Percentiles rank a stretch among this genome's conserved stretches.
These are phyloP conservation scores for Elongisporangium prolatum DNA, from an alignment of 352 stramenopile species.

Conservation along the genomic window DNA sequence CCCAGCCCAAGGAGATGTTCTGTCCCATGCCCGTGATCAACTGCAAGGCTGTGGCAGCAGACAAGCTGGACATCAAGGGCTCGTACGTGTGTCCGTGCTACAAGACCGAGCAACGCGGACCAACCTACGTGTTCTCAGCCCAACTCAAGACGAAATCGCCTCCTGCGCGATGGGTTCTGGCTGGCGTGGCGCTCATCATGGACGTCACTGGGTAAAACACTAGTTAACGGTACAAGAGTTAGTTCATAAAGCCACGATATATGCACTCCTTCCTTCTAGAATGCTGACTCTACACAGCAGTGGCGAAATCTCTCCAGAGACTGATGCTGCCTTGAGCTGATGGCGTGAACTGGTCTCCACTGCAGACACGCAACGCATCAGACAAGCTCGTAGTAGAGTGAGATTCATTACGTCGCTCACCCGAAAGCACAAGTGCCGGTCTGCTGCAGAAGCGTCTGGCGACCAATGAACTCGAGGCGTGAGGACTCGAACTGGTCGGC, in stretches of 20 bases:
- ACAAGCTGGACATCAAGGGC: conserved; percentile 94
- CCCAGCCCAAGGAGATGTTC: conserved; percentile 98
- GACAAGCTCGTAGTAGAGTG: not conserved
- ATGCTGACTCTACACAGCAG: not conserved
- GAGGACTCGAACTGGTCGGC: conserved; percentile 58
- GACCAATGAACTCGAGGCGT: conserved; percentile 39
- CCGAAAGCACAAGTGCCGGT: conserved; percentile 1
- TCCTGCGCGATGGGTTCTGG: conserved; percentile 92
- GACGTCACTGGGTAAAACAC: conserved; percentile 61
- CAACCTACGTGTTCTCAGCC: conserved; percentile 97
- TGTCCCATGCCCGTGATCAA: conserved; percentile 97
- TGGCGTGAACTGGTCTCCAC: conserved; percentile 33
- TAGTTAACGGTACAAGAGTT: not conserved
- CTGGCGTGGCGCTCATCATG: conserved; percentile 95
- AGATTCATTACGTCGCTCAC: too few relatives aligned
- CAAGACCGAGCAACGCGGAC: conserved; percentile 95
- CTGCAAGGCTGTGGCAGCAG: conserved; percentile 92
- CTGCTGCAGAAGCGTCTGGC: conserved; percentile 20
- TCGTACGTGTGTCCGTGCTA: conserved; percentile 96
- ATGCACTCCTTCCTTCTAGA: conserved; percentile 4
- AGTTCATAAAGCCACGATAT: conserved; percentile 6
- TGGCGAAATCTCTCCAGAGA: conserved; percentile 37
- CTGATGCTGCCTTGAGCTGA: conserved; percentile 36
- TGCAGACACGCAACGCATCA: not conserved
- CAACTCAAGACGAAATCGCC: conserved; percentile 97